Evolutionary conservation across 78 protist genomes (phyloP).

Genomic region (Dictyostelium intermedium): DNA sequence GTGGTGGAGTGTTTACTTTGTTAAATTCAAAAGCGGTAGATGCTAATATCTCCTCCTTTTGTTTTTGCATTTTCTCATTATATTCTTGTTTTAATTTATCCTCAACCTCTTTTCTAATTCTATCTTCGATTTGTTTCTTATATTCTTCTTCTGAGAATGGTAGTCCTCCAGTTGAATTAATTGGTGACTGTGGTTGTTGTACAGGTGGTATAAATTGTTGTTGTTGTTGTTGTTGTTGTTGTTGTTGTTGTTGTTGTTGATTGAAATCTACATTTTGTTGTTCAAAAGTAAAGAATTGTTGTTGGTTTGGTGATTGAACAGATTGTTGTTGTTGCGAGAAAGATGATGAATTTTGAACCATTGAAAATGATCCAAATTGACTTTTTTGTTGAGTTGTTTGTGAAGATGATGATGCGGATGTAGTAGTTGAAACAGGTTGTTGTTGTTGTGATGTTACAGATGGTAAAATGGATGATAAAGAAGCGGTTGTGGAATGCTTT

Average conservation of each 20-base stretch:
- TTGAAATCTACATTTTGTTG: constrained; percentile 17
- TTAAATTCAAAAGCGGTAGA: not conserved
- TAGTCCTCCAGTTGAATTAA: not conserved
- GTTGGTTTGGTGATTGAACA: not conserved
- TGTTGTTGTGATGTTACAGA: not conserved
- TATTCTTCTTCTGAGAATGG: constrained; percentile 65
- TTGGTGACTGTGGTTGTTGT: not conserved
- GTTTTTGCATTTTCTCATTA: constrained; percentile 29
- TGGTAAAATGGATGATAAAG: constrained; percentile 16
- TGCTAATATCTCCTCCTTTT: not conserved
- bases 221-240: not conserved
- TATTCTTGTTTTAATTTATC: constrained; percentile 36
- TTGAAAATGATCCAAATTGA: constrained; percentile 33
- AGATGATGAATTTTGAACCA: constrained; percentile 46
- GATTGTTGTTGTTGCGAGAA: not conserved
- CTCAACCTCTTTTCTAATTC: constrained; percentile 70
- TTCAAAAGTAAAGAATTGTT: constrained; percentile 36
- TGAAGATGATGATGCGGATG: not conserved
- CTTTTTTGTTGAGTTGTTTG: constrained; percentile 3
- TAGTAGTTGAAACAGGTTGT: not conserved
- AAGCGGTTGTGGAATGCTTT: constrained; percentile 14
- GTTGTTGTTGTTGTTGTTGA: not conserved
- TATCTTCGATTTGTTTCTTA: constrained; percentile 62
- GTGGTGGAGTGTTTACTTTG: not conserved
- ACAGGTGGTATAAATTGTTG: not conserved